A percentile compares a stretch with the other conserved stretches of the same genome.
phyloP scores from a whole-genome alignment of 2,329 filamentous ascomycete genomes.

The Daldinia sp. region DNA sequence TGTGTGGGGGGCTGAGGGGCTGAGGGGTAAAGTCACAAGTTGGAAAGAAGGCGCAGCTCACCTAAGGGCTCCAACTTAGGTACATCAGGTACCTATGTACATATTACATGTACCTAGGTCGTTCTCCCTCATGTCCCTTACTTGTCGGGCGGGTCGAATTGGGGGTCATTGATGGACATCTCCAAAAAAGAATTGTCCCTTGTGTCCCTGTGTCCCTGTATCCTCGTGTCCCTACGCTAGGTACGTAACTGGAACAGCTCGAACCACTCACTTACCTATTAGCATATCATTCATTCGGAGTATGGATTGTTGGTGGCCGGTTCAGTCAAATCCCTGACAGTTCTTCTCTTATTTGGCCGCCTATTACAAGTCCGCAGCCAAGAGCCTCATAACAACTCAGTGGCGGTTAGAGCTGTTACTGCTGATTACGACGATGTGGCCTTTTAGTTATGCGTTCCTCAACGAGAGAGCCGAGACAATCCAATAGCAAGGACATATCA shows the following conservation, averaged over 20 bases:
- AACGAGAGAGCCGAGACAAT: not conserved
- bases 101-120: not conserved
- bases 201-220: no score
- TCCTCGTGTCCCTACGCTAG: no score
- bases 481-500: not conserved
- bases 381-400: not conserved
- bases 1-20: slow-evolving; percentile 27
- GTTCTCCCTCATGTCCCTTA: not conserved
- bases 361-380: not conserved
- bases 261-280: no score
- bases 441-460: not conserved
- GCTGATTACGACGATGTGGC: not conserved
- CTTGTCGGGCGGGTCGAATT: not conserved
- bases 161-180: not conserved
- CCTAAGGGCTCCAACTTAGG: not conserved
- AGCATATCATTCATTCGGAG: not conserved
- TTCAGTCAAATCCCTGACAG: not conserved
- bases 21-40: not conserved
- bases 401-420: not conserved
- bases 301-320: slow-evolving; percentile 1
- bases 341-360: slow-evolving; percentile 5
- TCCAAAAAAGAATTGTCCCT: not conserved
- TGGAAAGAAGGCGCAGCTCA: slow-evolving; percentile 6
- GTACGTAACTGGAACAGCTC: not conserved
- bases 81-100: not conserved